Conservation (phyloP, 2,329 filamentous ascomycete genomes). For the Zalaria sp. region DNA sequence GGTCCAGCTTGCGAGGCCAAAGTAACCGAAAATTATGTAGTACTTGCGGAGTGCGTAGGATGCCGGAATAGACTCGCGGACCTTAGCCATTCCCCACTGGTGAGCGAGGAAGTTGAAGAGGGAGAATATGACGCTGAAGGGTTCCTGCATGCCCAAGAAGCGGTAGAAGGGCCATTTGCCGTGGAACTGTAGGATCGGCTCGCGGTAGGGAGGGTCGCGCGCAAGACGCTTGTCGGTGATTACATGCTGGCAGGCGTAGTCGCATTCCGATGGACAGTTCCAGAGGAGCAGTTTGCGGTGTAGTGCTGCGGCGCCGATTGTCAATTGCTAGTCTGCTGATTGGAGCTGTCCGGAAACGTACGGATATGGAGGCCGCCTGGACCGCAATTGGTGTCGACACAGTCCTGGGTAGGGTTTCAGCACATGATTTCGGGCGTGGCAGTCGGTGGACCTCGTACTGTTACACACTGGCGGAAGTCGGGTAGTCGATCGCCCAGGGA, state of each 20-base stretch:
- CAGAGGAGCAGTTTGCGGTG: slow-evolving; percentile 79
- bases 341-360: slow-evolving; percentile 31
- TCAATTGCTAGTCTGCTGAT: slow-evolving; percentile 2
- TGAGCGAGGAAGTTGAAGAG: slow-evolving; percentile 84
- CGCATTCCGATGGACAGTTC: slow-evolving; percentile 87
- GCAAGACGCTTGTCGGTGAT: slow-evolving; percentile 59
- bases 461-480: slow-evolving; percentile 75
- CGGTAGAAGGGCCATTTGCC: slow-evolving; percentile 97
- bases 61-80: slow-evolving; percentile 56
- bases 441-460: slow-evolving; percentile 39
- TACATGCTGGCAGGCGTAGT: slow-evolving; percentile 95
- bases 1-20: slow-evolving; percentile 71
- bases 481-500: slow-evolving; percentile 74
- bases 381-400: slow-evolving; percentile 66
- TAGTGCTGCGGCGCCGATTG: slow-evolving; percentile 43
- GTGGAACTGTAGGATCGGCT: slow-evolving; percentile 78
- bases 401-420: slow-evolving; percentile 43
- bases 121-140: slow-evolving; percentile 85
- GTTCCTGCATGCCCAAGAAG: slow-evolving; percentile 85
- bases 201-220: slow-evolving; percentile 46
- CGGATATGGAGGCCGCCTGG: slow-evolving; percentile 53
- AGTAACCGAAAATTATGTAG: slow-evolving; percentile 66
- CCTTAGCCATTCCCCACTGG: slow-evolving; percentile 55
- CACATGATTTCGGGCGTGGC: slow-evolving; percentile 7
- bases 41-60: slow-evolving; percentile 65